Base-by-base conservation (phyloP, 305 asterid genomes). In the Euphrasia arctica region DNA sequence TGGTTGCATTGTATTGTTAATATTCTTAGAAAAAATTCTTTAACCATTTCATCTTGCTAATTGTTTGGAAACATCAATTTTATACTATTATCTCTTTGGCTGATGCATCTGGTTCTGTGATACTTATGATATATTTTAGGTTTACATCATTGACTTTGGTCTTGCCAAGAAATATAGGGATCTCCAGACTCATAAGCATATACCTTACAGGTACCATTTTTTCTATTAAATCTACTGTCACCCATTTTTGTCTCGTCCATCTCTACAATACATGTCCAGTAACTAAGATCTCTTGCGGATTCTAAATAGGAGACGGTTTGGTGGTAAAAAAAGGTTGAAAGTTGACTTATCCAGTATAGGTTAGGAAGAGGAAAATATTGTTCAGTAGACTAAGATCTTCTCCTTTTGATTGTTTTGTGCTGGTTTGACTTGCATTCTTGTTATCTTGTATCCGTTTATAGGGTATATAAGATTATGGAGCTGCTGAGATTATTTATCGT, bases 91-190 rank as follows among this genome's bases (percentile, higher is more conserved):
- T 15, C 22, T 69, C 15, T 41, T 27, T 4, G 41, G 15, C 55
- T 27, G 36, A 60, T 45, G 39, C 45, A 36, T 47, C 68, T 70
- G 43, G 68, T 45, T 72, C 47, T 48, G 9, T 67, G 65, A 62
- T 9, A 29, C 32, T 65, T 58, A 45, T 62, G 49, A 13, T 66
- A 41, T 31, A 57, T 32, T 43, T 65, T 64, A 80, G 85, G 85
- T 80, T 63, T 80, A 80, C 54, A 56, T 70, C 57, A 80, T 80
- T 69, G 85, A 80, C 68, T 80, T 74, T 60, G 85, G 85, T 60
- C 80, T 80, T 71, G 85, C 85, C 61, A 77, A 80, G 74, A 76
- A 80, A 63, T 80, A 80, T 72, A 77, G 78, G 71, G 82, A 80
- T 74, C 82, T 80, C 42, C 84, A 79, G 69, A 79, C 84, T 58